Conservation (phyloP, 805 yeast genomes). For the Ogataea methylovora region DNA sequence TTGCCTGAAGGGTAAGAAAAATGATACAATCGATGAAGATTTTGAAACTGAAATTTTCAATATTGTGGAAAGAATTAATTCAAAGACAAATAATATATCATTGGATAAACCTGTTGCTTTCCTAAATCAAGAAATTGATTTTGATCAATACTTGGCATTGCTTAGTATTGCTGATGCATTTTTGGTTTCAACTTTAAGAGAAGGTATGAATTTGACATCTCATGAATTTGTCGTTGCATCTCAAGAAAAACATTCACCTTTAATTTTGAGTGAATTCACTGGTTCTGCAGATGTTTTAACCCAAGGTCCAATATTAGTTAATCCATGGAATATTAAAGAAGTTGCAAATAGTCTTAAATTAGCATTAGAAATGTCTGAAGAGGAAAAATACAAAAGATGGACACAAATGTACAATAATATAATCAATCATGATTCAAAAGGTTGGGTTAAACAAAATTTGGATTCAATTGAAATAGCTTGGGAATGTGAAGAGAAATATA, state of each 20-base stretch:
- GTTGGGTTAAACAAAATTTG: slow-evolving; percentile 63
- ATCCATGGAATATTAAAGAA: slow-evolving; percentile 81
- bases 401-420: slow-evolving; percentile 50
- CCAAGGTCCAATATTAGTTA: slow-evolving; percentile 66
- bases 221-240: slow-evolving; percentile 87
- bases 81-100: slow-evolving; percentile 66
- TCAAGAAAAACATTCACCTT: slow-evolving; percentile 63
- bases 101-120: slow-evolving; percentile 77
- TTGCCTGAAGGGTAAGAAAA: slow-evolving; percentile 48
- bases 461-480: slow-evolving; percentile 43
- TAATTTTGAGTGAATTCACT: slow-evolving; percentile 85
- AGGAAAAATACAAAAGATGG: slow-evolving; percentile 62
- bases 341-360: slow-evolving; percentile 55
- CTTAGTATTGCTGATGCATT: slow-evolving; percentile 81
- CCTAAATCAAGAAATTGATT: slow-evolving; percentile 81
- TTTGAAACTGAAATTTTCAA: slow-evolving; percentile 67
- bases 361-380: slow-evolving; percentile 57
- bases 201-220: slow-evolving; percentile 94
- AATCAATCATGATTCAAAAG: slow-evolving; percentile 56
- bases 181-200: slow-evolving; percentile 86
- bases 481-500: slow-evolving; percentile 27
- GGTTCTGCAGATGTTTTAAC: slow-evolving; percentile 82
- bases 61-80: slow-evolving; percentile 80
- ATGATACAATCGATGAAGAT: slow-evolving; percentile 38
- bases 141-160: slow-evolving; percentile 83